Evolutionary conservation across 768 basidiomycete species (phyloP).

Genomic region (Fistulinella prunicolor): DNA sequence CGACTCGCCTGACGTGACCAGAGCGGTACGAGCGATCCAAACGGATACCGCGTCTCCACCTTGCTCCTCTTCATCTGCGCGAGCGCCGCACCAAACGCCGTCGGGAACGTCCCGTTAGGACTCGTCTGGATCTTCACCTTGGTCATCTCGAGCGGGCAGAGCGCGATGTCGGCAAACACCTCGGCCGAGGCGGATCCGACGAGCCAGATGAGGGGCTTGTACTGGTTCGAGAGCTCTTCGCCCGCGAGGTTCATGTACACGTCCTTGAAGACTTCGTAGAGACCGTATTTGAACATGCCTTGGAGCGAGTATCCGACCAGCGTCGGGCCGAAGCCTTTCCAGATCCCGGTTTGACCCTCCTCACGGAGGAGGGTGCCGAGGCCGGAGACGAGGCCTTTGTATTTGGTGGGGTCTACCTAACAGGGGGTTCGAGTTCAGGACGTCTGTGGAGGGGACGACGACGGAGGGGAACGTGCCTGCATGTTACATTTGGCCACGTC

Average conservation of each 20-base stretch:
- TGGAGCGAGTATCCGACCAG: constrained; percentile 92
- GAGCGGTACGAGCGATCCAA: constrained; percentile 80
- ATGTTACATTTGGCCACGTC: constrained; percentile 92
- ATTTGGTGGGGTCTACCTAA: constrained; percentile 78
- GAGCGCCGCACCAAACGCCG: constrained; percentile 67
- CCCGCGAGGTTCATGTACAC: constrained; percentile 85
- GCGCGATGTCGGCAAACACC: constrained; percentile 93
- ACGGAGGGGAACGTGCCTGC: constrained; percentile 65
- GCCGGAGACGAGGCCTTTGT: constrained; percentile 60
- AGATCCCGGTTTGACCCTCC: constrained; percentile 82
- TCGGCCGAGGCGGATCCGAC: constrained; percentile 93
- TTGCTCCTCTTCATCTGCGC: constrained; percentile 65
- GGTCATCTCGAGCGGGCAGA: constrained; percentile 93
- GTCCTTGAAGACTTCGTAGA: constrained; percentile 98
- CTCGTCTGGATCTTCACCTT: constrained; percentile 90
- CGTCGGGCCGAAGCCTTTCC: constrained; percentile 95
- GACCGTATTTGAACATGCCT: constrained; percentile 98
- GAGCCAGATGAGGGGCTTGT: constrained; percentile 91
- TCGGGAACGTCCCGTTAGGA: constrained; percentile 72
- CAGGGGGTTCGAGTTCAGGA: too few species aligned
- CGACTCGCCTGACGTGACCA: constrained; percentile 81
- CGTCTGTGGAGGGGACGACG: too few species aligned
- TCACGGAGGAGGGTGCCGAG: constrained; percentile 68
- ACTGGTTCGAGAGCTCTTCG: constrained; percentile 72
- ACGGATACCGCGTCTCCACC: constrained; percentile 76